phyloP scores from a whole-genome alignment of 139 green algal genomes.

The Picochlorum sp. region DNA sequence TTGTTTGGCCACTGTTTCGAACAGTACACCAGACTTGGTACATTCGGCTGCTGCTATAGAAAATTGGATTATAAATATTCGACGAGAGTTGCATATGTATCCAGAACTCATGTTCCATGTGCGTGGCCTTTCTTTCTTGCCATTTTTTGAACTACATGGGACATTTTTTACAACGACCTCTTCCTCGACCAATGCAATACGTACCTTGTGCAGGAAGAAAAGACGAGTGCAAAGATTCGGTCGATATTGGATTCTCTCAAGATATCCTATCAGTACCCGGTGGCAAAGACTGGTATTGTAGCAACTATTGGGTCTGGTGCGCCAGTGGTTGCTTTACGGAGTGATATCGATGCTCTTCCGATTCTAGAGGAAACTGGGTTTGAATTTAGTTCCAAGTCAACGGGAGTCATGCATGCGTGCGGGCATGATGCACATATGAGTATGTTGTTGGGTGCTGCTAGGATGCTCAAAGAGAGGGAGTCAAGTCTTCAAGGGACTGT shows the following conservation, averaged over 20 bases:
- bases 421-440: constrained; percentile 80
- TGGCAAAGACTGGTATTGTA: constrained; percentile 69
- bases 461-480: constrained; percentile 59
- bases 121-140: neutral
- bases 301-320: constrained; percentile 51
- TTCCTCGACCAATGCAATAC: neutral
- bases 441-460: constrained; percentile 77
- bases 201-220: constrained; percentile 40
- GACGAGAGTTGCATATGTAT: constrained; percentile 27
- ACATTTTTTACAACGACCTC: no score
- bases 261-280: constrained; percentile 51
- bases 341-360: constrained; percentile 88
- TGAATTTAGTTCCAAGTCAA: constrained; percentile 11
- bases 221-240: constrained; percentile 58
- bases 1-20: neutral
- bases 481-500: constrained; percentile 52
- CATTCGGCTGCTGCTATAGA: constrained; percentile 6
- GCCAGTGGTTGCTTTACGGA: constrained; percentile 61
- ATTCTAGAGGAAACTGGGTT: constrained; percentile 39
- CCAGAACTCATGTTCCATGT: constrained; percentile 42
- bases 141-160: neutral
- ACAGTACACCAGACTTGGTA: neutral
- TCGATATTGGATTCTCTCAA: constrained; percentile 44
- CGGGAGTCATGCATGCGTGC: constrained; percentile 79
- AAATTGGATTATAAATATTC: constrained; percentile 25